Evolutionary conservation across 345 rosid species (phyloP).

Genomic region (Eucalyptus cladocalyx): DNA sequence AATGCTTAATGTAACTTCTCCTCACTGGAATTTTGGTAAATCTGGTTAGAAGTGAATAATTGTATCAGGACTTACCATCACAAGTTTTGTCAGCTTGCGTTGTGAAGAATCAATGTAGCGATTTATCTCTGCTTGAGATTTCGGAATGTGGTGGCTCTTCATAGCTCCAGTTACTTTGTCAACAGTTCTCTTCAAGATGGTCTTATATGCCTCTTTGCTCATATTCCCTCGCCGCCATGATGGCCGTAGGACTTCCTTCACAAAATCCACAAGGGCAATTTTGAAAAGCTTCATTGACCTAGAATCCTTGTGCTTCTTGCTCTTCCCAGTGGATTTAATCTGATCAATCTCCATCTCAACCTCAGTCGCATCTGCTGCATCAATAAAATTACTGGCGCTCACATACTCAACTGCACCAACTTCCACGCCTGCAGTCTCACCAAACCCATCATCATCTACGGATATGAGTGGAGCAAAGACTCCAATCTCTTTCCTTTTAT

Average conservation of each 20-base stretch:
- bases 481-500: conserved; percentile 18
- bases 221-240: conserved; percentile 90
- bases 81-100: conserved; percentile 81
- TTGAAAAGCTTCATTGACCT: conserved; percentile 66
- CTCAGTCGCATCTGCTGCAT: conserved; percentile 1
- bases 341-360: conserved; percentile 49
- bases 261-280: conserved; percentile 66
- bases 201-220: conserved; percentile 95
- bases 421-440: conserved; percentile 59
- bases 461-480: conserved; percentile 17
- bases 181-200: conserved; percentile 79
- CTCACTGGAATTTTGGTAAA: background rate
- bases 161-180: conserved; percentile 79
- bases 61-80: conserved; percentile 45
- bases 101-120: conserved; percentile 62
- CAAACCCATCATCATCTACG: conserved; percentile 45
- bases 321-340: conserved; percentile 36
- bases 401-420: conserved; percentile 47
- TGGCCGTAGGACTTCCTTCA: conserved; percentile 82
- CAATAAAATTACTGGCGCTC: conserved; percentile 32
- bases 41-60: background rate
- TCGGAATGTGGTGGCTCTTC: conserved; percentile 70
- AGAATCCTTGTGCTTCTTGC: conserved; percentile 44
- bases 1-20: background rate
- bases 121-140: conserved; percentile 72